These are phyloP conservation scores for Phyllosticta citriasiana DNA, from an alignment of 2,329 filamentous ascomycete species.

Conservation along the genomic window DNA sequence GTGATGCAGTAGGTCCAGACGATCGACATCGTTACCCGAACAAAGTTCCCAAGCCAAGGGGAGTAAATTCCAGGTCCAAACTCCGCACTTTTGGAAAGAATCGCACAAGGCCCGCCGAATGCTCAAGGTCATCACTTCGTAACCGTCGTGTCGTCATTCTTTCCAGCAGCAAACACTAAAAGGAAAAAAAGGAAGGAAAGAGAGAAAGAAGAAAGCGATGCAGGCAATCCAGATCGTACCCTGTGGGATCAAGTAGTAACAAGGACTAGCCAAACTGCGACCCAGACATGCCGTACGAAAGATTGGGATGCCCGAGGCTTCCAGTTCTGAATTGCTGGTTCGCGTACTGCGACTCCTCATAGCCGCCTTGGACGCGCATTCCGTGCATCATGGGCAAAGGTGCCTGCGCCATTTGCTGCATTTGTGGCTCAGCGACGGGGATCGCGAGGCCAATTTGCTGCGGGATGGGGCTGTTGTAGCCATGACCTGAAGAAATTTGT, in stretches of 20 bases:
- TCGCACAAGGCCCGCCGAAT: background rate
- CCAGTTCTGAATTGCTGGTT: conserved; percentile 3
- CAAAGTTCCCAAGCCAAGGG: background rate
- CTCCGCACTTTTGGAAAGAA: background rate
- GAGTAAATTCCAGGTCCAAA: background rate
- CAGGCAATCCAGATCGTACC: background rate
- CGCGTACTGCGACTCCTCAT: conserved; percentile 5
- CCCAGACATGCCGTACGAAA: conserved; percentile 5
- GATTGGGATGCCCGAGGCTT: conserved; percentile 5
- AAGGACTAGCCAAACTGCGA: conserved; percentile 1
- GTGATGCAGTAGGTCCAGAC: background rate
- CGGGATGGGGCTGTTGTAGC: conserved; percentile 2
- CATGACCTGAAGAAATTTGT: conserved; percentile 3
- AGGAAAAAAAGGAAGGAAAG: too few relatives aligned
- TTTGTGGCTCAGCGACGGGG: conserved; percentile 2
- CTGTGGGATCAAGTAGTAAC: background rate
- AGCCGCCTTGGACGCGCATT: conserved; percentile 1
- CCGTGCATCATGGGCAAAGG: conserved; percentile 4
- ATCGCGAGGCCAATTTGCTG: conserved; percentile 3
- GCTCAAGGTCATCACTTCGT: background rate
- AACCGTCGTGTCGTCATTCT: background rate
- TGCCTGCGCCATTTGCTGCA: conserved; percentile 1
- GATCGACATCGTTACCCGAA: background rate
- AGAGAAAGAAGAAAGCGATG: background rate
- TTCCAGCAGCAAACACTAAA: background rate